Evolutionary conservation across 352 stramenopile species (phyloP).

Genomic region (Blastocystis hominis): DNA sequence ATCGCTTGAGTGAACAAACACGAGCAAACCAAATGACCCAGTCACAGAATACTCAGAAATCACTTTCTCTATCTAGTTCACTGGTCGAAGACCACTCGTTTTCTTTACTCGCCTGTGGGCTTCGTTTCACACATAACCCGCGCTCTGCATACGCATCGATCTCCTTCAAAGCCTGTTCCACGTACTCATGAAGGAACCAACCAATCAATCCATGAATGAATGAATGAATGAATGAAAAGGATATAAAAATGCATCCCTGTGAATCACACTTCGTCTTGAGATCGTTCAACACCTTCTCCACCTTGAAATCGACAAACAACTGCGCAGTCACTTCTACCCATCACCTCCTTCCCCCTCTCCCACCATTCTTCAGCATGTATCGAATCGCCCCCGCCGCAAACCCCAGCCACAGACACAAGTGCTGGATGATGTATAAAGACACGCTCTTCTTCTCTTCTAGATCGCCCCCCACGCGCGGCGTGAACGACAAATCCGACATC

Average conservation of each 20-base stretch:
- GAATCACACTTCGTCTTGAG: not conserved
- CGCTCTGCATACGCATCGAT: not conserved
- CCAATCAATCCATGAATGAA: not conserved
- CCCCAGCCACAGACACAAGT: slow-evolving; percentile 18
- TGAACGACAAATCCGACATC: not conserved
- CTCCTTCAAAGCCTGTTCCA: not conserved
- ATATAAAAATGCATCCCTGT: slow-evolving; percentile 41
- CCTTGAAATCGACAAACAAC: not conserved
- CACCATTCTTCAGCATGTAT: slow-evolving; percentile 20
- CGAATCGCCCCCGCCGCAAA: slow-evolving; percentile 32
- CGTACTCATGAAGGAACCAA: not conserved
- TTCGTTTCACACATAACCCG: not conserved
- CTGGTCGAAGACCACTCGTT: not conserved
- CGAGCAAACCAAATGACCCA: not conserved
- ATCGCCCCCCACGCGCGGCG: not conserved
- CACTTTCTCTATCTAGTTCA: not conserved
- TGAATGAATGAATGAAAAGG: not conserved
- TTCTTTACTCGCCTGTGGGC: not conserved
- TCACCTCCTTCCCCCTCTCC: not conserved
- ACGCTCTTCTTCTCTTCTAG: not conserved
- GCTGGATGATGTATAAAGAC: not conserved
- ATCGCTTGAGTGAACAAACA: not conserved
- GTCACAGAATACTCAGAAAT: not conserved
- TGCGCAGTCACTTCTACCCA: not conserved
- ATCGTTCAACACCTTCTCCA: not conserved